Conservation (phyloP, 1,284 basidiomycete species). For the Pseudozyma hubeiensis region DNA sequence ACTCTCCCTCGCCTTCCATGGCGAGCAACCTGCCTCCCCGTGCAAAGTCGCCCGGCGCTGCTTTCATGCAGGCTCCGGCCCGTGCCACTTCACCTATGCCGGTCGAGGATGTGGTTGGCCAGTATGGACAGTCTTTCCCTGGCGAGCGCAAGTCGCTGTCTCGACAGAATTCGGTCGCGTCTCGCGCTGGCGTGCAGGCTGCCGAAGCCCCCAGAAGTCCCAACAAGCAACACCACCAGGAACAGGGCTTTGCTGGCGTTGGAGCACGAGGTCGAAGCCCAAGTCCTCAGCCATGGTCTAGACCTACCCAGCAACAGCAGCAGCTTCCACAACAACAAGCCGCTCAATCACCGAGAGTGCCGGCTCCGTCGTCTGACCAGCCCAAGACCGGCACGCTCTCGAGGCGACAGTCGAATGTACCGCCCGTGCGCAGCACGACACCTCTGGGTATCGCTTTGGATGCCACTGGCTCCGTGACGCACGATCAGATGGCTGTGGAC, state of each 20-base stretch:
- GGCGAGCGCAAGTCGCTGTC: slow-evolving; percentile 76
- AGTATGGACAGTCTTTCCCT: slow-evolving; percentile 87
- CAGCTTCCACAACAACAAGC: slow-evolving; percentile 36
- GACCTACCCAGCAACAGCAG: slow-evolving; percentile 41
- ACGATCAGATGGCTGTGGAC: slow-evolving; percentile 80
- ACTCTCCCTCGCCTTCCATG: slow-evolving; percentile 49
- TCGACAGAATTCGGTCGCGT: slow-evolving; percentile 59
- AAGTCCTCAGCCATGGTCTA: slow-evolving; percentile 58
- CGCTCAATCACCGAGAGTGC: slow-evolving; percentile 21
- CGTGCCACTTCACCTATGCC: slow-evolving; percentile 73
- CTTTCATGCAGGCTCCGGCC: slow-evolving; percentile 79
- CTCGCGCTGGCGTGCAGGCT: slow-evolving; percentile 30
- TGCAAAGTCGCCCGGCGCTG: slow-evolving; percentile 78
- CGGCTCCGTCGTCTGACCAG: slow-evolving; percentile 23
- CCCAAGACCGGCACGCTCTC: slow-evolving; percentile 44
- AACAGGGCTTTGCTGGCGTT: slow-evolving; percentile 60
- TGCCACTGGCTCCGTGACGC: slow-evolving; percentile 79
- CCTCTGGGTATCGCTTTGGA: slow-evolving; percentile 81
- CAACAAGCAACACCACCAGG: slow-evolving; percentile 26
- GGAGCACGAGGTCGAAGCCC: slow-evolving; percentile 63
- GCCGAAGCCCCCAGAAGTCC: slow-evolving; percentile 30
- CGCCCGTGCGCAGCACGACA: slow-evolving; percentile 61
- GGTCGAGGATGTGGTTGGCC: slow-evolving; percentile 78
- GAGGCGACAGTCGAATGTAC: slow-evolving; percentile 38
- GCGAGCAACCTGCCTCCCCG: slow-evolving; percentile 69